Percentiles rank a stretch among this genome's conserved stretches.
These are phyloP conservation scores for Geranomyces michiganensis DNA, from an alignment of 192 early-diverging fungal species.

Conservation along the genomic window DNA sequence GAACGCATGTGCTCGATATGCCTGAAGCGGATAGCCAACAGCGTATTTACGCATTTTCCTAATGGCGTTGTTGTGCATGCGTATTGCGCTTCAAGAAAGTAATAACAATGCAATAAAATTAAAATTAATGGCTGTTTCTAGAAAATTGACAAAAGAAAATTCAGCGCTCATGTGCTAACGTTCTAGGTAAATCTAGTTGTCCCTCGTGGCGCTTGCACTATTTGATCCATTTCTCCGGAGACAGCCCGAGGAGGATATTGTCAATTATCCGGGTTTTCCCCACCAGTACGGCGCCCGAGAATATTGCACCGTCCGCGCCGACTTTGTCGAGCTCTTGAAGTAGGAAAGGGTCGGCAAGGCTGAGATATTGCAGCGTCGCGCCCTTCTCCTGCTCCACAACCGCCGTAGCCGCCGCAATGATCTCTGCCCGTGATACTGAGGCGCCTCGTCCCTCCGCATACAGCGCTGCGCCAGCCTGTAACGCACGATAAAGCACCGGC, in stretches of 20 bases:
- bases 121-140: no score
- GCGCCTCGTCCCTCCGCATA: constrained; percentile 39
- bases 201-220: neutral
- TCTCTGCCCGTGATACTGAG: constrained; percentile 32
- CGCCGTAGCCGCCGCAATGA: constrained; percentile 54
- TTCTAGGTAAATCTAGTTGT: no score
- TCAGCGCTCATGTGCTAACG: no score
- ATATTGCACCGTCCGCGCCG: constrained; percentile 62
- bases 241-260: constrained; percentile 76
- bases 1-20: constrained; percentile 76
- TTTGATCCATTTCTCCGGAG: constrained; percentile 5
- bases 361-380: constrained; percentile 77
- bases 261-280: constrained; percentile 93
- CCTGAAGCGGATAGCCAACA: constrained; percentile 49
- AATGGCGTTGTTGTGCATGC: constrained; percentile 75
- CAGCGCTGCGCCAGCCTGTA: constrained; percentile 56
- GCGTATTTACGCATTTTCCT: constrained; percentile 76
- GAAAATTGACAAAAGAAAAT: no score
- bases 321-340: constrained; percentile 66
- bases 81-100: constrained; percentile 52
- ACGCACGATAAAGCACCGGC: constrained; percentile 72
- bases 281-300: constrained; percentile 82
- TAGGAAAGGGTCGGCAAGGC: constrained; percentile 69
- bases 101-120: no score
- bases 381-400: constrained; percentile 52